Base-by-base conservation (phyloP, 306 rosid species). In the Fragaria ananassa region DNA sequence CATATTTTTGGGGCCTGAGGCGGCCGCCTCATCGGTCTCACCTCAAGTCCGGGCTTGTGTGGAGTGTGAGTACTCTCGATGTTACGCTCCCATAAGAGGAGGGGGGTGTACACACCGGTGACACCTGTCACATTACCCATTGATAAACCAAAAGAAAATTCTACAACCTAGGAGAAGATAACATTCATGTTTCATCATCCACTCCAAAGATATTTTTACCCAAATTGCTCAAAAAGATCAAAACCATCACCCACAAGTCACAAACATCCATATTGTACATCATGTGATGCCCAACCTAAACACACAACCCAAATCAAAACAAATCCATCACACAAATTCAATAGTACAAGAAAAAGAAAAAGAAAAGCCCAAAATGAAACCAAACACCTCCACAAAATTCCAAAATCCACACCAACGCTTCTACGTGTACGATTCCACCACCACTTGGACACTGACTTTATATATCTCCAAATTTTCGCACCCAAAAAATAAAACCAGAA, bases 361-460 rank as follows among this genome's bases (percentile, higher is more conserved):
- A 35, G n/a, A 27, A 13, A 61, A 61, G 3, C 66, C 66, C 68
- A 63, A 63, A 31, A 62, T 2, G 0, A 29, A 14, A 29, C 1
- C 41, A 29, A 31, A 63, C 68, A 63, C 68, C 44, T 63, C 69
- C 69, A 8, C 44, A 31, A 29, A 17, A 31, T 5, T 13, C 44
- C 68, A 34, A 63, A 31, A 0, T 14, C 17, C 29, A 60, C 37
- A 27, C 17, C 65, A 34, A 15, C 44, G 21, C 45, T 35, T 63
- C 45, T 15, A 34, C 69, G 69, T 63, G 69, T 63, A 63, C 69
- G 19, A 31, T 63, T 34, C 69, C 11, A 35, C 45, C 17, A 63
- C 69, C 69, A 35, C 69, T 63, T 63, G 25, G 69, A 45, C 45
- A 6, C 69, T 18, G 23, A 27, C 69, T 34, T 63, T 79, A 11